A percentile compares a stretch with the other conserved stretches of the same genome.
These are phyloP conservation scores for Zasmidium cellare DNA, from an alignment of 2,329 filamentous ascomycete species.

Conservation along the genomic window DNA sequence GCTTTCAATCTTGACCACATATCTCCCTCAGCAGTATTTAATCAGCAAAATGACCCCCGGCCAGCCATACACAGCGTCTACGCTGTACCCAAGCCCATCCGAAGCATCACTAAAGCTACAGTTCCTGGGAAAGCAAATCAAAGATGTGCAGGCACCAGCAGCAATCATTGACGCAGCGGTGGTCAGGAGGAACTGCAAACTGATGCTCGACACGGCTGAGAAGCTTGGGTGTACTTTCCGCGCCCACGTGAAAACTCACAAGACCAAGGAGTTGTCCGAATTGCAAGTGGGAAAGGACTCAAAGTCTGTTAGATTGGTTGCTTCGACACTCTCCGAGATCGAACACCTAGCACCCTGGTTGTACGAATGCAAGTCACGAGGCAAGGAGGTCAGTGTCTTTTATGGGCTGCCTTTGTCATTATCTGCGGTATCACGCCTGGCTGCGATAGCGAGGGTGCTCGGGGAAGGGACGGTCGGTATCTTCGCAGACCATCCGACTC, in stretches of 20 bases:
- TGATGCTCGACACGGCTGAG: slow-evolving; percentile 67
- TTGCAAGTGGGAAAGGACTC: slow-evolving; percentile 66
- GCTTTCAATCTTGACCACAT: background rate
- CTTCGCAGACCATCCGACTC: slow-evolving; percentile 68
- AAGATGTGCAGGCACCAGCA: slow-evolving; percentile 64
- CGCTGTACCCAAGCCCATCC: slow-evolving; percentile 34
- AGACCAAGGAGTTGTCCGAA: slow-evolving; percentile 67
- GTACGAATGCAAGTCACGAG: slow-evolving; percentile 55
- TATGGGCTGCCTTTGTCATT: slow-evolving; percentile 71
- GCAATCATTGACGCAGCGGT: slow-evolving; percentile 68
- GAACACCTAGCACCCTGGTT: slow-evolving; percentile 66
- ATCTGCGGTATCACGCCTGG: slow-evolving; percentile 61
- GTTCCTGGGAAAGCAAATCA: slow-evolving; percentile 62
- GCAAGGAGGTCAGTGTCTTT: slow-evolving; percentile 64
- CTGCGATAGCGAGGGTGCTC: slow-evolving; percentile 56
- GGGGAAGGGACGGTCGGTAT: slow-evolving; percentile 60
- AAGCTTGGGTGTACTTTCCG: slow-evolving; percentile 66
- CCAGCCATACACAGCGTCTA: slow-evolving; percentile 19
- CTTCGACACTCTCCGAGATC: slow-evolving; percentile 73
- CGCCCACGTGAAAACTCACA: slow-evolving; percentile 82
- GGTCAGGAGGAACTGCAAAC: slow-evolving; percentile 65
- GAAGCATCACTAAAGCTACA: slow-evolving; percentile 34
- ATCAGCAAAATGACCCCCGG: background rate
- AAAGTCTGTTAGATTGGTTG: slow-evolving; percentile 61
- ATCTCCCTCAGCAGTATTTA: background rate